These are phyloP conservation scores for Buxus sempervirens DNA, from an alignment of 164 flowering plant species.

Conservation along the genomic window DNA sequence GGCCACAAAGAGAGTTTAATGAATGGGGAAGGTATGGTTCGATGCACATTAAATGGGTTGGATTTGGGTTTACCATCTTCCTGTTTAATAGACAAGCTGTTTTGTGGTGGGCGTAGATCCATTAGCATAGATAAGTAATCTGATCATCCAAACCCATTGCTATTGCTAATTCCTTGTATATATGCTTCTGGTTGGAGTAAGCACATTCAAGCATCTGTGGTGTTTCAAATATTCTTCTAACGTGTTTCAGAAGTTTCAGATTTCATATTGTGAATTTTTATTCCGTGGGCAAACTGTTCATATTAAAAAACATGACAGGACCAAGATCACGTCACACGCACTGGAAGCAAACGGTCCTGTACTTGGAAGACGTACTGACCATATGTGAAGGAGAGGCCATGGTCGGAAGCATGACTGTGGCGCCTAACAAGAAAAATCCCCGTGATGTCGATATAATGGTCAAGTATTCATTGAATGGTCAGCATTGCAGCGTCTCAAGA, in stretches of 20 bases:
- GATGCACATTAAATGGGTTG: no score
- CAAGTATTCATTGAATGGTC: conserved; percentile 71
- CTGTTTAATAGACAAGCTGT: no score
- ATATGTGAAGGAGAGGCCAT: conserved; percentile 84
- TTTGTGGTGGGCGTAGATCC: no score
- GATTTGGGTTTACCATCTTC: no score
- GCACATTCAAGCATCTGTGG: no score
- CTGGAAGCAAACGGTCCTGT: conserved; percentile 96
- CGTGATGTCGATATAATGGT: conserved; percentile 86
- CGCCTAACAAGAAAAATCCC: conserved; percentile 87
- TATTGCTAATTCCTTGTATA: no score
- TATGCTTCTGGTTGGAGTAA: no score
- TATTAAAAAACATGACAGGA: conserved; percentile 42
- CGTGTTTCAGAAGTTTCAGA: background rate
- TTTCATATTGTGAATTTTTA: no score
- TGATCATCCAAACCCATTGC: no score
- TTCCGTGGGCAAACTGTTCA: background rate
- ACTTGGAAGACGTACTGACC: conserved; percentile 88
- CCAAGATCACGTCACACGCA: conserved; percentile 87
- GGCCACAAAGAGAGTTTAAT: no score
- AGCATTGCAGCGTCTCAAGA: conserved; percentile 52
- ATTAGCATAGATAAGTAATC: no score
- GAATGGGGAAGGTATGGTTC: no score
- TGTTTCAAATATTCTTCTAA: background rate
- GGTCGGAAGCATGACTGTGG: conserved; percentile 76